Evolutionary conservation across 1,284 basidiomycete genomes (phyloP), one percentile per base, ranked within the genome.

Genomic region (Ceratobasidium sp.): DNA sequence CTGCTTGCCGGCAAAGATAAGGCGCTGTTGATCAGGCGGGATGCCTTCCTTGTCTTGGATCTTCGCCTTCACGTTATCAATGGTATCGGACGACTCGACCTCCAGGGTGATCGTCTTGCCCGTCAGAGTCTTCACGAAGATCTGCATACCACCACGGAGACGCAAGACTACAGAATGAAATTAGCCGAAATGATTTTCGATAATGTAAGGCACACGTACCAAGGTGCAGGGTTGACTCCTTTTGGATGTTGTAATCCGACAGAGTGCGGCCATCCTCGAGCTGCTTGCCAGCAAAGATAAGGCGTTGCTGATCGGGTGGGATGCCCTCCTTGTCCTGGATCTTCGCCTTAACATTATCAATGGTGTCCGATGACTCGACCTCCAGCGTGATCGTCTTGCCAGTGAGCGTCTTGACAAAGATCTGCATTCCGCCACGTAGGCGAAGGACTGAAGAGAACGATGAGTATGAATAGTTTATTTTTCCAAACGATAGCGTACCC

Each of bases 361-460:
- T 85, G 57, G 86, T 86, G 81, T 86, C 85, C 46, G 82, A 83
- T 43, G 84, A 85, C 79, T 86, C 85, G 60, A 86, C 85, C 79
- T 87, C 86, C 76, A 87, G 83, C 74, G 86, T 86, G 81, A 87
- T 86, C 72, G 85, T 86, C 82, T 86, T 87, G 75, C 86, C 86
- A 74, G 85, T 86, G 57, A 87, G 71, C 76, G 81, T 82, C 80
- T 83, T 84, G 77, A 84, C 82, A 78, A 84, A 83, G 76, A 83
- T 83, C 77, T 83, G 82, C 83, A 84, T 83, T 64, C 79, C 80
- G 74, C 84, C 84, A 59, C 84, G 82, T 18, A 85, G 79, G 71
- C 84, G 81, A 9, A 85, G 79, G 14, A 85, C 84, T 8, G 84
- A 78, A 77, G 9, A 85, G 84, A 58, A 83, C 85, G 28, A 46